Base-by-base conservation (phyloP, 2,329 filamentous ascomycete genomes). In the Colletotrichum tamarilloi region DNA sequence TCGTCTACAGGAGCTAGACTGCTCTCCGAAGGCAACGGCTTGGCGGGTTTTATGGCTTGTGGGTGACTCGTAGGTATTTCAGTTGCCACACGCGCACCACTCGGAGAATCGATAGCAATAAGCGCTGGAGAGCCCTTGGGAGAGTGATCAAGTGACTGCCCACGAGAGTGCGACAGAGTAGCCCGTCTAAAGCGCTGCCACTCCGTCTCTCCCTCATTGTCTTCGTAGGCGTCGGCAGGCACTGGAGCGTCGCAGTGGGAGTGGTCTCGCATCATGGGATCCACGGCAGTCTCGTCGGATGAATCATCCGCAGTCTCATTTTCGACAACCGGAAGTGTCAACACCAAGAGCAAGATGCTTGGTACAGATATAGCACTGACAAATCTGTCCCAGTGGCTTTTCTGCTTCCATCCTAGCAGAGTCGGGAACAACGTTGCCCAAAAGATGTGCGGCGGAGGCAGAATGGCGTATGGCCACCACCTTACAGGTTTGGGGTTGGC, bases 271-370 rank as follows among this genome's bases (percentile, higher is more conserved):
- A 24, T 32, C 38, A 46, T 16, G 2, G 73, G 55, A 35, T 68
- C 68, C 16, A 68, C 59, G 2, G 55, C 67, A 22, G 76, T 78
- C 4, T 83, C 81, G 5, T 87, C 85, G 1, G 80, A 81, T 5
- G 82, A 83, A 3, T 85, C 83, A 14, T 91, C 88, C 8, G 88
- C 86, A 24, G 90, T 87, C 55, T 90, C 88, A 1, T 90, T 89
- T 78, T 98, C 96, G 6, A 98, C 94, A 0, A 99, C 95, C 0
- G 97, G 97, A 5, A 99, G 83, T 0, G 97, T 99, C 59, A 97
- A 91, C 0, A 96, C 96, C 4, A 99, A 87, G 2, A 98, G 84
- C 75, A 99, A 94, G 49, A 99, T 95, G 77, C 93, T 97, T 1
- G 95, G 94, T n/a, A 95, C 92, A 8, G 95, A 95, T 49, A 97